Conservation (phyloP, 352 stramenopile species). For the Phytophthora citrophthora region DNA sequence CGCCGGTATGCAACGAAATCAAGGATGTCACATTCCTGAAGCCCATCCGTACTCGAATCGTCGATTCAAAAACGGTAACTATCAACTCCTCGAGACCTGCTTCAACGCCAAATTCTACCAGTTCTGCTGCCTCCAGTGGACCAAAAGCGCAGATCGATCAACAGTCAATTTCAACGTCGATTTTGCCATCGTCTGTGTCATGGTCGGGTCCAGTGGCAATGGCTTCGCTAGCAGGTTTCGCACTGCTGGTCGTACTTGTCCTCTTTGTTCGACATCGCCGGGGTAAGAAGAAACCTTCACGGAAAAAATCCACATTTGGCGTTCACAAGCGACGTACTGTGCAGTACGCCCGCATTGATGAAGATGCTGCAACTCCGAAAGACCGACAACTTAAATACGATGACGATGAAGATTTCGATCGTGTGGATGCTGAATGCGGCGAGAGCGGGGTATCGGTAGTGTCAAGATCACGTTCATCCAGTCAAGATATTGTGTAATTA, state of each 20-base stretch:
- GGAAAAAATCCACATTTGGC: conserved; percentile 12
- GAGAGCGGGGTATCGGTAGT: background rate
- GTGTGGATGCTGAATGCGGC: conserved; percentile 27
- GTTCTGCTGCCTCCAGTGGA: background rate
- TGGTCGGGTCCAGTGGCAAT: conserved; percentile 32
- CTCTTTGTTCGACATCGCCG: conserved; percentile 21
- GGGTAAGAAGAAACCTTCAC: conserved; percentile 14
- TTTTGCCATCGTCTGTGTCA: conserved; percentile 23
- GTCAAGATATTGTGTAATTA: conserved; percentile 20
- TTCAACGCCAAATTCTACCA: background rate
- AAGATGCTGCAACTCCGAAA: conserved; percentile 1
- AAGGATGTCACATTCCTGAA: conserved; percentile 41
- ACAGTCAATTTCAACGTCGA: conserved; percentile 19
- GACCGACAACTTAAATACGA: conserved; percentile 11
- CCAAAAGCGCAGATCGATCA: conserved; percentile 2
- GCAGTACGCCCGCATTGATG: conserved; percentile 36
- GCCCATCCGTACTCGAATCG: conserved; percentile 16
- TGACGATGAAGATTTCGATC: conserved; percentile 20
- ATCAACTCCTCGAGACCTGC: background rate
- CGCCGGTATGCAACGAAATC: conserved; percentile 34
- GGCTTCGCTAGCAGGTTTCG: conserved; percentile 18
- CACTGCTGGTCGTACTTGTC: conserved; percentile 21
- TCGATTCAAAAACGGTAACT: background rate
- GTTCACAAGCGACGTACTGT: conserved; percentile 21
- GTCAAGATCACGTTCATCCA: conserved; percentile 13